Percentiles rank a stretch among this genome's conserved stretches.
Conservation (phyloP, 768 basidiomycete genomes). For the Leucosporidium scottii region DNA sequence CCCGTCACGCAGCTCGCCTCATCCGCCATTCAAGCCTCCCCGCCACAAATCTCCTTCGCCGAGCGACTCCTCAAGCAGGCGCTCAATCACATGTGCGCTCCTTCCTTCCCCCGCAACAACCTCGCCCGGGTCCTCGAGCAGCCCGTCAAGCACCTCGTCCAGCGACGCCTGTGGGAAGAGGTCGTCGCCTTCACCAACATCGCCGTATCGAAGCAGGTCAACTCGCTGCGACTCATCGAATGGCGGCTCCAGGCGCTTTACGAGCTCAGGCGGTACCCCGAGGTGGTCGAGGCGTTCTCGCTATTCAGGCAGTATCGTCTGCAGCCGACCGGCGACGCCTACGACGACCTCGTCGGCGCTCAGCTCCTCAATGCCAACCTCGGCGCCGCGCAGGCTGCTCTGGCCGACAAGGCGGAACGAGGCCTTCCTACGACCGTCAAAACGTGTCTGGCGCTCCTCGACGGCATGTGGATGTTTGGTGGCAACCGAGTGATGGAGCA, state of each 20-base stretch:
- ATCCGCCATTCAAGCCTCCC: background rate
- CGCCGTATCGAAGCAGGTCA: background rate
- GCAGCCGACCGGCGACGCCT: background rate
- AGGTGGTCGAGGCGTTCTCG: slow-evolving; percentile 2
- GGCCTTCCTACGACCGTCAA: slow-evolving; percentile 15
- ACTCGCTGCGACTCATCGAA: background rate
- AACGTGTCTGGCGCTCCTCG: slow-evolving; percentile 20
- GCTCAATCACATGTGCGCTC: background rate
- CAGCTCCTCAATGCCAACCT: slow-evolving; percentile 13
- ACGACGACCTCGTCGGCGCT: slow-evolving; percentile 20
- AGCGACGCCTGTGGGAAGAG: background rate
- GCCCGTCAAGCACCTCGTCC: background rate
- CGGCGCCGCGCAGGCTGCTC: slow-evolving; percentile 2
- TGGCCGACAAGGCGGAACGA: slow-evolving; percentile 9
- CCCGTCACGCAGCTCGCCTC: background rate
- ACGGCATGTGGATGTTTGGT: slow-evolving; percentile 22
- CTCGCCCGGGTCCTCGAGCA: background rate
- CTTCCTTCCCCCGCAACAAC: background rate
- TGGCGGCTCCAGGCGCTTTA: slow-evolving; percentile 16
- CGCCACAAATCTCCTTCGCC: background rate
- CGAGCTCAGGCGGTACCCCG: slow-evolving; percentile 6
- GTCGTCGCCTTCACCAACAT: slow-evolving; percentile 11
- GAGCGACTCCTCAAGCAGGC: slow-evolving; percentile 8
- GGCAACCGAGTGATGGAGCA: slow-evolving; percentile 28
- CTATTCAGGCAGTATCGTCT: background rate